Evolutionary conservation across 352 stramenopile species (phyloP).

Genomic region (Thalassiosira hispida): DNA sequence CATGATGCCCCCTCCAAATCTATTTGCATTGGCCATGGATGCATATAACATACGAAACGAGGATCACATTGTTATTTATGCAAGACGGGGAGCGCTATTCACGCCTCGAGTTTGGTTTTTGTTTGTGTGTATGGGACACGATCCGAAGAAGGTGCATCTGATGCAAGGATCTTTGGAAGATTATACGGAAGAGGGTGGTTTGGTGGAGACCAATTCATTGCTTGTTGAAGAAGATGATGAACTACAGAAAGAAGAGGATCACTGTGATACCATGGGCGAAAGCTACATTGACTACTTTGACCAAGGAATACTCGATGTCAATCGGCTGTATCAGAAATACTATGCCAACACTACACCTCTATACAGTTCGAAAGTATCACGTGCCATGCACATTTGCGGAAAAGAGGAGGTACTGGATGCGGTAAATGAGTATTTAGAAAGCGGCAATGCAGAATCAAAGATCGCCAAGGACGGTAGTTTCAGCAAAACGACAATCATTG

Average conservation of each 20-base stretch:
- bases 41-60: slow-evolving; percentile 61
- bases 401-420: slow-evolving; percentile 48
- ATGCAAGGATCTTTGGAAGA: slow-evolving; percentile 76
- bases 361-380: slow-evolving; percentile 8
- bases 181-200: slow-evolving; percentile 60
- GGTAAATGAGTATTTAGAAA: slow-evolving; percentile 25
- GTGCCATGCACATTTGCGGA: slow-evolving; percentile 26
- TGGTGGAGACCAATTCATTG: slow-evolving; percentile 50
- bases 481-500: slow-evolving; percentile 31
- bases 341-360: neutral
- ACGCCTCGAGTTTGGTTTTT: slow-evolving; percentile 67
- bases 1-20: slow-evolving; percentile 70
- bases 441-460: neutral
- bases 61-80: slow-evolving; percentile 78
- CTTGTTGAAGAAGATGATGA: neutral
- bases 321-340: slow-evolving; percentile 9
- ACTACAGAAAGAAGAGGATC: neutral
- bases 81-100: slow-evolving; percentile 59
- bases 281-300: slow-evolving; percentile 35
- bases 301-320: slow-evolving; percentile 28
- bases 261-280: neutral
- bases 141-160: slow-evolving; percentile 53
- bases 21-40: slow-evolving; percentile 78
- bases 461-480: neutral
- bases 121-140: slow-evolving; percentile 78